Evolutionary conservation across 2,329 filamentous ascomycete species (phyloP).

Genomic region (Scolecobasidium constrictum): DNA sequence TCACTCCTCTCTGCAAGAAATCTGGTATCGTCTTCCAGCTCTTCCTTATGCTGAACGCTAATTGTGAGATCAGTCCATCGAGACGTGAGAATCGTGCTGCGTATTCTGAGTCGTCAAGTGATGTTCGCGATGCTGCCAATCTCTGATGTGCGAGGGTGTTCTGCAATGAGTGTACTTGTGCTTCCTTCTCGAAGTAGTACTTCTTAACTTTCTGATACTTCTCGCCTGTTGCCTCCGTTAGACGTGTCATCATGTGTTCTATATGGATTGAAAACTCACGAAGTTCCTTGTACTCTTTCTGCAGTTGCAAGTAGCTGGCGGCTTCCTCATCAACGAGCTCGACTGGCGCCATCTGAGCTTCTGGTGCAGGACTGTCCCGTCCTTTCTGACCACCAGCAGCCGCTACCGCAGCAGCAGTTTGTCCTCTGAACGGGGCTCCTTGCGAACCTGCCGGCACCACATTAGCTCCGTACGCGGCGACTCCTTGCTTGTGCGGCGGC

Average conservation of each 20-base stretch:
- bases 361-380: slow-evolving; percentile 34
- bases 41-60: slow-evolving; percentile 93
- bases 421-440: slow-evolving; percentile 30
- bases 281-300: slow-evolving; percentile 39
- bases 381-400: slow-evolving; percentile 24
- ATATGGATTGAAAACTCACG: slow-evolving; percentile 24
- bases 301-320: slow-evolving; percentile 26
- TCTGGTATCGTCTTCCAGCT: slow-evolving; percentile 74
- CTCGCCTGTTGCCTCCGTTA: slow-evolving; percentile 45
- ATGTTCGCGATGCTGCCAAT: slow-evolving; percentile 85
- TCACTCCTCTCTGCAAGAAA: slow-evolving; percentile 73
- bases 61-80: slow-evolving; percentile 86
- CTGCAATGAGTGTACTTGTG: slow-evolving; percentile 86
- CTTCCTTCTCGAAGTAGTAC: slow-evolving; percentile 87
- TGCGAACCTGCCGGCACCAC: slow-evolving; percentile 33
- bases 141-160: slow-evolving; percentile 96
- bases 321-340: slow-evolving; percentile 31
- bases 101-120: slow-evolving; percentile 93
- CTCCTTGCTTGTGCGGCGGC: slow-evolving; percentile 19
- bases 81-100: slow-evolving; percentile 77
- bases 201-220: slow-evolving; percentile 99
- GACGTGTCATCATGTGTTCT: slow-evolving; percentile 1
- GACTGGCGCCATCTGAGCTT: slow-evolving; percentile 18
- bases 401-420: slow-evolving; percentile 15
- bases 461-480: slow-evolving; percentile 33